Percentiles rank a stretch among this genome's conserved stretches.
These are phyloP conservation scores for Claviceps pazoutovae DNA, from an alignment of 2,329 filamentous ascomycete species.

Conservation along the genomic window DNA sequence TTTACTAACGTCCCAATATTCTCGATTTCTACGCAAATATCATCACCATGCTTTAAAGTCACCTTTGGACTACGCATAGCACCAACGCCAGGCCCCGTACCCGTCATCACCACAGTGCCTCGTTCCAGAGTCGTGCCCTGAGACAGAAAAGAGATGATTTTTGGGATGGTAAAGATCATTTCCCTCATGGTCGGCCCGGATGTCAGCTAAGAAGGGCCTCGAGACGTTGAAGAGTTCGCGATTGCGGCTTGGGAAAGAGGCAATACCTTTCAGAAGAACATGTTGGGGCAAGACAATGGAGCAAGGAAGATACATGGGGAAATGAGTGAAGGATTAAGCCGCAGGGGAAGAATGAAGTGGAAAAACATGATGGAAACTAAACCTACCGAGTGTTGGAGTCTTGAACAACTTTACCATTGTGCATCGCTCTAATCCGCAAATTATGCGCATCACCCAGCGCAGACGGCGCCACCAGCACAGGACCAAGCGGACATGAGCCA, in stretches of 20 bases:
- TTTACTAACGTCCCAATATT: slow-evolving; percentile 24
- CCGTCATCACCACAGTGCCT: slow-evolving; percentile 50
- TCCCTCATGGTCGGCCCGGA: slow-evolving; percentile 10
- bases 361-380: not conserved
- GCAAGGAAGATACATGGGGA: no score
- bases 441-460: slow-evolving; percentile 18
- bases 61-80: slow-evolving; percentile 25
- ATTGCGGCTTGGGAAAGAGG: no score
- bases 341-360: not conserved
- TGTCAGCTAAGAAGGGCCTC: no score
- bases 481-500: slow-evolving; percentile 35
- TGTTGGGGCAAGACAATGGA: no score
- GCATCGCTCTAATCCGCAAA: slow-evolving; percentile 18
- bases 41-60: slow-evolving; percentile 21
- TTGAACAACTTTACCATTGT: slow-evolving; percentile 24
- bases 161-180: slow-evolving; percentile 44
- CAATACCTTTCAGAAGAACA: no score
- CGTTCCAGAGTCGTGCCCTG: slow-evolving; percentile 45
- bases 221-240: no score
- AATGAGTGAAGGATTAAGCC: not conserved
- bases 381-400: slow-evolving; percentile 18
- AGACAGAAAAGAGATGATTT: slow-evolving; percentile 43
- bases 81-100: slow-evolving; percentile 34
- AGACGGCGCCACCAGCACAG: slow-evolving; percentile 18
- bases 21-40: slow-evolving; percentile 24